A percentile compares a stretch with the other conserved stretches of the same genome.
Conservation (phyloP, 768 basidiomycete species). For the Phylloporus sp. region DNA sequence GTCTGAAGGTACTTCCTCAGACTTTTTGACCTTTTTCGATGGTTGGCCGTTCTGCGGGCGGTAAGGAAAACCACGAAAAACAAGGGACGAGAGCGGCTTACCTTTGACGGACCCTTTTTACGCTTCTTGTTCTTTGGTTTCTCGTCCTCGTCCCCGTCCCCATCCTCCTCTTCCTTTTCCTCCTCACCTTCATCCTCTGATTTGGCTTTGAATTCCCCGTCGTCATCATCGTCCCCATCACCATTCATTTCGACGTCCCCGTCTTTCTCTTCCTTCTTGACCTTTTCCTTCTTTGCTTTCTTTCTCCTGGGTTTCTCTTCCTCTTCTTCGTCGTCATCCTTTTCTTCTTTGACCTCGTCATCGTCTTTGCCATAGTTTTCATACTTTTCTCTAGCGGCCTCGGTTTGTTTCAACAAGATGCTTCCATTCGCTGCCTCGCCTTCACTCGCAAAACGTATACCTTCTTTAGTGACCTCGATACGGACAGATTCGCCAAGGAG, state of each 20-base stretch:
- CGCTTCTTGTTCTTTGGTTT: conserved; percentile 61
- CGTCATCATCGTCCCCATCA: conserved; percentile 48
- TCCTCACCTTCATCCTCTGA: conserved; percentile 47
- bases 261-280: conserved; percentile 39
- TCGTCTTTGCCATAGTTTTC: conserved; percentile 41
- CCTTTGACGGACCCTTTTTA: conserved; percentile 57
- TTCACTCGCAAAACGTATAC: conserved; percentile 87
- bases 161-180: conserved; percentile 50
- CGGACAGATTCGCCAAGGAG: conserved; percentile 90
- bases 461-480: conserved; percentile 95
- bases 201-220: conserved; percentile 39
- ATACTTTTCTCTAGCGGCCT: conserved; percentile 42
- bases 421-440: conserved; percentile 93
- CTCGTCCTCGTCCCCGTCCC: conserved; percentile 49
- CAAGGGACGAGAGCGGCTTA: conserved; percentile 14
- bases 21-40: conserved; percentile 58
- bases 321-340: conserved; percentile 39
- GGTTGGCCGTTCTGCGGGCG: conserved; percentile 32
- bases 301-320: conserved; percentile 26
- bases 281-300: conserved; percentile 35
- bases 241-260: conserved; percentile 47
- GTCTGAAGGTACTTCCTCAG: conserved; percentile 49
- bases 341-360: conserved; percentile 38
- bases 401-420: conserved; percentile 76
- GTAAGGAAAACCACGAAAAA: not conserved